A percentile compares a stretch with the other conserved stretches of the same genome.
These are phyloP conservation scores for Sextonia rubra DNA, from an alignment of 164 flowering plant species.

Conservation along the genomic window DNA sequence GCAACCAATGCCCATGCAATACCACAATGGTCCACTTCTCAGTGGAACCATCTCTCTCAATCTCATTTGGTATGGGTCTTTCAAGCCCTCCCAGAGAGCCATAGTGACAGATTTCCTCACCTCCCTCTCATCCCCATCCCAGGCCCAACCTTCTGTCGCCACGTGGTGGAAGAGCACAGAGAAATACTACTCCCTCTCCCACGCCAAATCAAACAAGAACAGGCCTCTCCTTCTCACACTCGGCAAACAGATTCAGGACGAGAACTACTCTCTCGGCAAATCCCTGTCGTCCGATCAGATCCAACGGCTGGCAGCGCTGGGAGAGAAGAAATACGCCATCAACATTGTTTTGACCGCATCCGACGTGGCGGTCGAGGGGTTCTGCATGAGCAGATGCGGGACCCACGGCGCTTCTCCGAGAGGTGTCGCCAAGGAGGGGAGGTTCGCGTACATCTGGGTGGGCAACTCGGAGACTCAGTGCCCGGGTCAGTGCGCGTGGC, in stretches of 20 bases:
- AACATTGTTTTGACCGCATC: slow-evolving; percentile 52
- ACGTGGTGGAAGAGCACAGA: slow-evolving; percentile 61
- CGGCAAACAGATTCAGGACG: slow-evolving; percentile 41
- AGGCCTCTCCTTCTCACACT: slow-evolving; percentile 24
- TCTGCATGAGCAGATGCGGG: slow-evolving; percentile 57
- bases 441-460: slow-evolving; percentile 62
- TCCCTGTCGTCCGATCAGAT: slow-evolving; percentile 34
- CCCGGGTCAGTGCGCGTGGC: slow-evolving; percentile 68
- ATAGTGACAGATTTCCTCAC: slow-evolving; percentile 53
- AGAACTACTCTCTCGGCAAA: slow-evolving; percentile 52
- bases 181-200: slow-evolving; percentile 34
- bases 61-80: slow-evolving; percentile 69
- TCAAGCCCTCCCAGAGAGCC: slow-evolving; percentile 56
- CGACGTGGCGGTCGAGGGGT: slow-evolving; percentile 54
- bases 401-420: slow-evolving; percentile 35
- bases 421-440: slow-evolving; percentile 16
- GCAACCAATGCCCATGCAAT: slow-evolving; percentile 31
- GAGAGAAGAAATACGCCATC: slow-evolving; percentile 30
- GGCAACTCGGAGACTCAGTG: slow-evolving; percentile 62
- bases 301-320: slow-evolving; percentile 32
- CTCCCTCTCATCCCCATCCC: slow-evolving; percentile 28
- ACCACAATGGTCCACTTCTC: slow-evolving; percentile 74
- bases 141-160: slow-evolving; percentile 41
- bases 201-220: slow-evolving; percentile 11
- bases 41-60: slow-evolving; percentile 51